Evolutionary conservation across 1,284 basidiomycete species (phyloP), one percentile per base, ranked within the genome.

Genomic region (Leccinum griseonigrum): DNA sequence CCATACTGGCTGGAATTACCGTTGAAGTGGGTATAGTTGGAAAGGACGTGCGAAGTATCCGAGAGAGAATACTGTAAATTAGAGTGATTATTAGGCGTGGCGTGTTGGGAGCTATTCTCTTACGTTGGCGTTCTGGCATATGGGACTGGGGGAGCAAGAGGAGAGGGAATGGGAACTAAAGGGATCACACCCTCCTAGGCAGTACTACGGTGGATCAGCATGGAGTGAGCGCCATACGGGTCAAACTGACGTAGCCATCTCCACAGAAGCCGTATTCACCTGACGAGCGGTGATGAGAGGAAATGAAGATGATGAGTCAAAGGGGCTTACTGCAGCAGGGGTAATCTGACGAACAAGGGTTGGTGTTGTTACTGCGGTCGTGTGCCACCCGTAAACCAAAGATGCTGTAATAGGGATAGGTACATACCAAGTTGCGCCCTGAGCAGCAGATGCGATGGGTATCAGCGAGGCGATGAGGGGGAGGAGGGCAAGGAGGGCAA

Each of bases 171-270:
- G 73, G 1, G 91, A 94, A 43, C 80, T 75, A 51, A 92, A 79
- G 9, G 92, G 91, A 69, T 94, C 85, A 76, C 93, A 95, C 10
- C 92, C 92, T 51, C 90, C 90, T 31, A 92, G 77, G 69, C 92
- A 94, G 74, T 86, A 92, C 85, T 89, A 67, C 29, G 32, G 22
- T 29, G 31, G 22, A 54, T 68, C 31, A 66, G 60, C 34, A 60
- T 2, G 54, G 57, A 7, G 51, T 46, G 7, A 29, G 54, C 10
- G 43, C 14, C 51, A 56, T 57, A 40, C 22, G 5, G 29, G 53
- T 36, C 4, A 59, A 59, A 67, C 79, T 58, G 65, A 86, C 85
- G 57, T 76, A 72, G 53, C 80, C 86, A 16, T 74, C 76, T 5
- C 89, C 88, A 69, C 91, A 92, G 69, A 85, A 92, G 4, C 90